These are phyloP conservation scores for Lomentospora prolificans DNA, from an alignment of 2,329 filamentous ascomycete genomes.

Conservation along the genomic window DNA sequence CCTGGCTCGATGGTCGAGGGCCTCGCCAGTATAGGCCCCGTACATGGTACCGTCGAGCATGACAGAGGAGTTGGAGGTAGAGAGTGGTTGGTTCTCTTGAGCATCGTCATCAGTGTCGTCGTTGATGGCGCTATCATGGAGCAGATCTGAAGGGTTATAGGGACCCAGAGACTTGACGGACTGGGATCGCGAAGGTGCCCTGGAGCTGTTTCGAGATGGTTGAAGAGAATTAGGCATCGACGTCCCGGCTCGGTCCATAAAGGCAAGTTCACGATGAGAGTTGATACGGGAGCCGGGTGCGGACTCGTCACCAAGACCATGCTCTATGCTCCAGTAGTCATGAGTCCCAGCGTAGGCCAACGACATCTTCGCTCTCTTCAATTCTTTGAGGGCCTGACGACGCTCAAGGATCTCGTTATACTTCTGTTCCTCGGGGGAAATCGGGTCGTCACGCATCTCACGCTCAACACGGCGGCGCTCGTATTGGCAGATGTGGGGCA, in stretches of 20 bases:
- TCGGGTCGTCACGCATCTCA: conserved; percentile 52
- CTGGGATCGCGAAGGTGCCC: conserved; percentile 35
- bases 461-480: conserved; percentile 74
- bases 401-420: conserved; percentile 50
- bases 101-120: background rate
- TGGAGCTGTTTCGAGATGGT: conserved; percentile 31
- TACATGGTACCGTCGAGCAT: conserved; percentile 71
- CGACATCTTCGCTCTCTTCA: conserved; percentile 46
- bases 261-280: conserved; percentile 29
- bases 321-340: conserved; percentile 76
- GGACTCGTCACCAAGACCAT: conserved; percentile 52
- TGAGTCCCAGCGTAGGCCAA: conserved; percentile 41
- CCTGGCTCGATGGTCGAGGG: conserved; percentile 50
- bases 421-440: conserved; percentile 49
- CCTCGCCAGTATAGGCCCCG: conserved; percentile 54
- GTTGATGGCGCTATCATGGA: conserved; percentile 2
- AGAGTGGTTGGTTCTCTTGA: conserved; percentile 22
- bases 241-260: conserved; percentile 20
- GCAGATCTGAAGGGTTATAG: background rate
- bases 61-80: conserved; percentile 40
- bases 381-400: conserved; percentile 46
- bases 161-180: conserved; percentile 30
- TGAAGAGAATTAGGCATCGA: conserved; percentile 30
- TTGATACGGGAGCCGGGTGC: conserved; percentile 32
- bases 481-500: conserved; percentile 71